These are phyloP conservation scores for Thermoascus crustaceus DNA, from an alignment of 2,329 filamentous ascomycete genomes.

Conservation along the genomic window DNA sequence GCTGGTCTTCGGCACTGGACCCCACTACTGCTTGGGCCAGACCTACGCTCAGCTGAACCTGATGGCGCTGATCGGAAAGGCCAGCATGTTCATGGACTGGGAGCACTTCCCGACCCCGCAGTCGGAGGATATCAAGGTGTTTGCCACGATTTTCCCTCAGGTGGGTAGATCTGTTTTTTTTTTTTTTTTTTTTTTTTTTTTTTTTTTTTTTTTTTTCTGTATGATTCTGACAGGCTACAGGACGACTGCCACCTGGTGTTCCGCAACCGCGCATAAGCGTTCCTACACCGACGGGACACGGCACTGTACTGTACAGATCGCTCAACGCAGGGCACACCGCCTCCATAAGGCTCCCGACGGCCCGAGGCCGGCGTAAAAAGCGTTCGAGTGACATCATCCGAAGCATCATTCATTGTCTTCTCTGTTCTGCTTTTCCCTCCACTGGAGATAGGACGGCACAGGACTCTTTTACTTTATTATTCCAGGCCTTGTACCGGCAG, in stretches of 20 bases:
- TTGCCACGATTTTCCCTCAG: slow-evolving; percentile 96
- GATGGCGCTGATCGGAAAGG: slow-evolving; percentile 83
- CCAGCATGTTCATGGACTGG: slow-evolving; percentile 80
- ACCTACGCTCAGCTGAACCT: slow-evolving; percentile 84
- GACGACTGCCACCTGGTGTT: slow-evolving; percentile 79
- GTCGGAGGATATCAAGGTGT: slow-evolving; percentile 95
- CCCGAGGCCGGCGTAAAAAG: too few relatives aligned
- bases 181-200: slow-evolving; percentile 4
- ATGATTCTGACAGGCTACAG: slow-evolving; percentile 38
- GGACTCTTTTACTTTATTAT: too few relatives aligned
- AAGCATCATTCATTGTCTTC: too few relatives aligned
- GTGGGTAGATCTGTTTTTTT: slow-evolving; percentile 44
- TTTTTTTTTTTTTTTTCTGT: slow-evolving; percentile 4
- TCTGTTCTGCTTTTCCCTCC: too few relatives aligned
- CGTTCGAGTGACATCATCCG: too few relatives aligned
- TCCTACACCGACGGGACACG: not conserved
- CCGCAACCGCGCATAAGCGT: slow-evolving; percentile 35
- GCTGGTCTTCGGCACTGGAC: slow-evolving; percentile 89
- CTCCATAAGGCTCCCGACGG: too few relatives aligned
- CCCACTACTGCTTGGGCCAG: slow-evolving; percentile 94
- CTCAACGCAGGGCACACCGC: too few relatives aligned
- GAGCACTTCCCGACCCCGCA: slow-evolving; percentile 72
- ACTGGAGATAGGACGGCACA: too few relatives aligned
- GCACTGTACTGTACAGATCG: not conserved
- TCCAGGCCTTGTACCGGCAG: too few relatives aligned